phyloP scores from a whole-genome alignment of 164 flowering plant genomes.

The Platanus orientalis region DNA sequence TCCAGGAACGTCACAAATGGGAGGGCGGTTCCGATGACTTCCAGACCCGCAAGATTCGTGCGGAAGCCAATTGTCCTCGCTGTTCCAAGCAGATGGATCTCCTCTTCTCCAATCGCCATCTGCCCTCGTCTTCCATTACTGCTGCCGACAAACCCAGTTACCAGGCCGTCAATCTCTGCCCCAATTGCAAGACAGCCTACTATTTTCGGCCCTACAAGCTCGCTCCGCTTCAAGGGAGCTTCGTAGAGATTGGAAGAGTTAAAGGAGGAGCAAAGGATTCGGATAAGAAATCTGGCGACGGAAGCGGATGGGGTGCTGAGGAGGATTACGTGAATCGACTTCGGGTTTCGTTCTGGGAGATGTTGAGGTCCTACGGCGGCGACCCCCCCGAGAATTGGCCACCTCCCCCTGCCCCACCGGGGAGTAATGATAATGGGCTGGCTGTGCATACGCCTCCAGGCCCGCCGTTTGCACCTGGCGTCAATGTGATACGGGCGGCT shows the following conservation, averaged over 20 bases:
- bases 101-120: constrained; percentile 52
- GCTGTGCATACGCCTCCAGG: constrained; percentile 82
- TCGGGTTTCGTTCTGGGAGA: constrained; percentile 66
- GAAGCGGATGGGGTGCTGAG: constrained; percentile 1
- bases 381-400: constrained; percentile 73
- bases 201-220: constrained; percentile 56
- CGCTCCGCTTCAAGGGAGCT: constrained; percentile 76
- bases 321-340: constrained; percentile 33
- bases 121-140: neutral
- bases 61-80: constrained; percentile 79
- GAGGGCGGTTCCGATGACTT: constrained; percentile 42
- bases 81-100: constrained; percentile 76
- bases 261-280: constrained; percentile 15
- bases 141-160: constrained; percentile 11
- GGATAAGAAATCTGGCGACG: constrained; percentile 8
- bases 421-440: constrained; percentile 45
- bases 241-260: constrained; percentile 67
- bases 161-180: constrained; percentile 76
- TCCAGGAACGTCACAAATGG: constrained; percentile 77
- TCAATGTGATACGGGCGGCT: constrained; percentile 47
- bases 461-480: constrained; percentile 78
- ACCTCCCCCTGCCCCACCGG: constrained; percentile 29
- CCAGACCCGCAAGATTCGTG: constrained; percentile 49
- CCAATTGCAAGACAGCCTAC: constrained; percentile 82
- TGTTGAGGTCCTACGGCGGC: constrained; percentile 50